Conservation (phyloP, 148 eudicot species). For the Rhododendron vialii region DNA sequence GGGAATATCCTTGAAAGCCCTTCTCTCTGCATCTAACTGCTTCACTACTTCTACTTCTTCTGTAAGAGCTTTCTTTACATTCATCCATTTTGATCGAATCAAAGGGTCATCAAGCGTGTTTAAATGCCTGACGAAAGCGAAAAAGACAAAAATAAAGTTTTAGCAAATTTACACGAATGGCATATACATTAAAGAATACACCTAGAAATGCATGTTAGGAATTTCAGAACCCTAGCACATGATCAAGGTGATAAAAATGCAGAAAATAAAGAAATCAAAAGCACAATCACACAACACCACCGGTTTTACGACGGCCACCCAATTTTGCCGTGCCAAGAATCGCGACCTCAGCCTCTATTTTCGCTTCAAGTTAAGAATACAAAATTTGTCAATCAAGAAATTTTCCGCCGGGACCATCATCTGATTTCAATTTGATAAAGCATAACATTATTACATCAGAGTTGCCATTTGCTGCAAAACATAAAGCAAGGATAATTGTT, state of each 20-base stretch:
- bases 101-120: constrained; percentile 84
- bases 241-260: background rate
- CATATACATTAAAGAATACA: background rate
- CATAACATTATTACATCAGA: background rate
- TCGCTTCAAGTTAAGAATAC: background rate
- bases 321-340: background rate
- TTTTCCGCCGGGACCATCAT: background rate
- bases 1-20: constrained; percentile 80
- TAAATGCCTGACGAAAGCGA: constrained; percentile 51
- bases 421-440: background rate
- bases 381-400: background rate
- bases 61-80: constrained; percentile 79
- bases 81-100: constrained; percentile 90
- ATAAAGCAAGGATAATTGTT: background rate
- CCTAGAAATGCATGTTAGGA: background rate
- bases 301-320: background rate
- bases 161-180: background rate
- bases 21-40: constrained; percentile 90
- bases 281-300: background rate
- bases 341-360: background rate
- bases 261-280: background rate
- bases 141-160: background rate
- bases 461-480: background rate
- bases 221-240: background rate
- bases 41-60: constrained; percentile 97